Evolutionary conservation across 2,329 filamentous ascomycete genomes (phyloP).

Genomic region (Elsinoe batatas): DNA sequence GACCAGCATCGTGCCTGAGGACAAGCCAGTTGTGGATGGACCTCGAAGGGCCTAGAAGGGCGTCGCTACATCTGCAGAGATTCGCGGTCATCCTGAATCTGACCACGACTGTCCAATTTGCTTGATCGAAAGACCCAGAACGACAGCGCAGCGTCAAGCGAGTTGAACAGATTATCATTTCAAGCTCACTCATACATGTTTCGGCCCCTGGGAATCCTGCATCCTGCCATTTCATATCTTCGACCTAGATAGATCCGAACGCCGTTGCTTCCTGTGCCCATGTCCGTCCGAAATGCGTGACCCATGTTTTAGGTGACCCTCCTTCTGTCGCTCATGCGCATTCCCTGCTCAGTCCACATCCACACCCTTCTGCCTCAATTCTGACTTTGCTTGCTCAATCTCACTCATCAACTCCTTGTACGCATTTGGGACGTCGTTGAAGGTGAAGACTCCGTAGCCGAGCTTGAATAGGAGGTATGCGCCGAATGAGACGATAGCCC

Average conservation of each 20-base stretch:
- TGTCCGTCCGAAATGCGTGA: neutral
- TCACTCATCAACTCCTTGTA: constrained; percentile 82
- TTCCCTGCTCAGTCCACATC: constrained; percentile 54
- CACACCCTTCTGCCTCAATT: constrained; percentile 64
- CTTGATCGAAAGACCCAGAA: constrained; percentile 18
- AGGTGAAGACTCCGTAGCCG: constrained; percentile 85
- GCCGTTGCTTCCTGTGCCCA: neutral
- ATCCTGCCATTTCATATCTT: neutral
- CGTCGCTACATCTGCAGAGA: constrained; percentile 8
- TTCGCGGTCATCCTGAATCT: constrained; percentile 18
- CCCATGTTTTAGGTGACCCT: neutral
- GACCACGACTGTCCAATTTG: constrained; percentile 22
- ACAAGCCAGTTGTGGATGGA: constrained; percentile 52
- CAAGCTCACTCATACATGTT: neutral
- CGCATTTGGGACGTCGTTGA: constrained; percentile 89
- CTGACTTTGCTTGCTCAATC: constrained; percentile 65
- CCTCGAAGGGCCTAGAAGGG: constrained; percentile 53
- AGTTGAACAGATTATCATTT: constrained; percentile 16
- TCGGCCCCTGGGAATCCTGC: constrained; percentile 2
- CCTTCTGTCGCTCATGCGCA: constrained; percentile 4
- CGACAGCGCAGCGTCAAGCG: constrained; percentile 13
- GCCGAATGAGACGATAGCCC: constrained; percentile 82
- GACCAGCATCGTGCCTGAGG: constrained; percentile 5
- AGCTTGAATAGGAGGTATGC: constrained; percentile 86
- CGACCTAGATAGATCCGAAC: constrained; percentile 4